A percentile compares a stretch with the other conserved stretches of the same genome.
These are phyloP conservation scores for Populus tomentosa DNA, from an alignment of 441 rosid genomes.

Conservation along the genomic window DNA sequence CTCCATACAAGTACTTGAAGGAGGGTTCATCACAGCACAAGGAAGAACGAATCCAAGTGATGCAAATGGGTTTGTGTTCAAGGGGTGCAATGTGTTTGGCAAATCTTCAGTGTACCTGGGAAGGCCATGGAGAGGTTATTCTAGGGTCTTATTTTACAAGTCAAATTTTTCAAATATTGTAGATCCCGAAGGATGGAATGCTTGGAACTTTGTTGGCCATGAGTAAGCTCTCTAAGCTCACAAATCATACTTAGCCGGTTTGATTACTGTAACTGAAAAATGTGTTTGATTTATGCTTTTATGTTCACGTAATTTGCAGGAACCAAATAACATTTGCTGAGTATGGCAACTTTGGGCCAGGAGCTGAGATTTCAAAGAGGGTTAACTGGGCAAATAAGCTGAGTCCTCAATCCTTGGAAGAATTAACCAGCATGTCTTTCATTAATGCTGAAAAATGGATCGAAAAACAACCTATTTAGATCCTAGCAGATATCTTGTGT, in stretches of 20 bases:
- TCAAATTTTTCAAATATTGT: conserved; percentile 40
- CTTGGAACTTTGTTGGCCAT: conserved; percentile 42
- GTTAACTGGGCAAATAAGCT: conserved; percentile 58
- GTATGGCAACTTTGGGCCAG: conserved; percentile 48
- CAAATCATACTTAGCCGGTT: not conserved
- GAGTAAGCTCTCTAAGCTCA: conserved; percentile 29
- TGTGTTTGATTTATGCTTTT: not conserved
- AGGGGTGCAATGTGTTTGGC: conserved; percentile 47
- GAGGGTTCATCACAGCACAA: conserved; percentile 77
- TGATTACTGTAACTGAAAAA: too few species aligned
- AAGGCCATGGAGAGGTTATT: conserved; percentile 64
- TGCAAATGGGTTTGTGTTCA: conserved; percentile 60
- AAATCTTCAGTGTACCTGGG: conserved; percentile 48
- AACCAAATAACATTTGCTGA: conserved; percentile 44
- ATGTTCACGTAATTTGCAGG: conserved; percentile 23
- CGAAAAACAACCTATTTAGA: not conserved
- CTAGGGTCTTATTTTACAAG: conserved; percentile 67
- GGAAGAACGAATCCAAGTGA: conserved; percentile 40
- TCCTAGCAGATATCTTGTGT: too few species aligned
- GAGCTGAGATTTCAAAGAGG: conserved; percentile 38
- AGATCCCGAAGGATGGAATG: conserved; percentile 58
- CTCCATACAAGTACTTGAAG: conserved; percentile 38
- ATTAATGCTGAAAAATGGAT: conserved; percentile 46
- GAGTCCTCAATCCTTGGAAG: not conserved
- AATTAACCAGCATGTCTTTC: conserved; percentile 33